Evolutionary conservation across 257 asterid species (phyloP).

Genomic region (Gardenia jasminoides): DNA sequence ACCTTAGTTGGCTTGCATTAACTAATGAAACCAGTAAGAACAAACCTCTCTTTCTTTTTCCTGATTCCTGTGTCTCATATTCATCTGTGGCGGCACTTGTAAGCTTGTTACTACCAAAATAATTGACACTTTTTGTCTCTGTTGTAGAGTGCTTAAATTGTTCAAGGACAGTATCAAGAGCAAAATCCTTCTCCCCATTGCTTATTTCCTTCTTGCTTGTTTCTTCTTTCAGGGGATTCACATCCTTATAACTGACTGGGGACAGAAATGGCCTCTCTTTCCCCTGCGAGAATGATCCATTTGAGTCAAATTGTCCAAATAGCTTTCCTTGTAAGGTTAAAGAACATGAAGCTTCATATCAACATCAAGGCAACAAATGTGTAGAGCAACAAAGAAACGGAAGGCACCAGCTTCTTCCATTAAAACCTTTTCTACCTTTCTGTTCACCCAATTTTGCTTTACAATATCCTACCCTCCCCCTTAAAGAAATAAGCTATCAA

Average conservation of each 20-base stretch:
- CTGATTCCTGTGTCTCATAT: conserved; percentile 16
- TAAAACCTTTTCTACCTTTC: background rate
- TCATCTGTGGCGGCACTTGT: conserved; percentile 16
- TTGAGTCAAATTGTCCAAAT: background rate
- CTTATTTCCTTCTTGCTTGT: conserved; percentile 22
- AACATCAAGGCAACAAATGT: background rate
- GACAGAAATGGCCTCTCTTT: conserved; percentile 39
- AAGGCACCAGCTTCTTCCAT: background rate
- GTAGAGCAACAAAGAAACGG: background rate
- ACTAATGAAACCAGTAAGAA: conserved; percentile 22
- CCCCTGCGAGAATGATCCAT: conserved; percentile 34
- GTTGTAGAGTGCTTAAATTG: conserved; percentile 49
- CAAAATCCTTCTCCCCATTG: conserved; percentile 28
- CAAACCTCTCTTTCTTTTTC: conserved; percentile 44
- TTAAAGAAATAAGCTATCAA: background rate
- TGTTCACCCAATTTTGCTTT: background rate
- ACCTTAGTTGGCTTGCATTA: background rate
- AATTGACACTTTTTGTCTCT: conserved; percentile 15
- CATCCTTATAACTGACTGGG: conserved; percentile 24
- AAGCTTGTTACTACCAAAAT: conserved; percentile 17
- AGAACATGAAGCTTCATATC: background rate
- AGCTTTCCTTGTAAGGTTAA: background rate
- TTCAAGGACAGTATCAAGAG: conserved; percentile 47
- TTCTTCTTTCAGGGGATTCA: conserved; percentile 25
- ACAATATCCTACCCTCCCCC: background rate